Base-by-base conservation (phyloP, 495 filamentous ascomycete genomes). In the Penicillium salamii region DNA sequence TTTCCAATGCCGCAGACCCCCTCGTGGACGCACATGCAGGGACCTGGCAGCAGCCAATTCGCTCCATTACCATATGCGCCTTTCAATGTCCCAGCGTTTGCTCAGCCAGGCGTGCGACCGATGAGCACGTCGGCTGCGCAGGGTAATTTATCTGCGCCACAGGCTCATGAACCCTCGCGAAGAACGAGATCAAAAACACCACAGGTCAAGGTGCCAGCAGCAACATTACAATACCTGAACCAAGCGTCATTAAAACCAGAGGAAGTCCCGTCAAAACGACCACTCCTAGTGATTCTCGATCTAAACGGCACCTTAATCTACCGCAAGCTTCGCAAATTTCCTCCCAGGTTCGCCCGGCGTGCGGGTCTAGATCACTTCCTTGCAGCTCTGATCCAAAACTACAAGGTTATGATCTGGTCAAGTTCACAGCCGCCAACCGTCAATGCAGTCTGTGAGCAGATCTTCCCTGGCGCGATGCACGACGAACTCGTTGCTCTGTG, bases 391-490 rank as follows among this genome's bases (percentile, higher is more conserved):
- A 71, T 91, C 42, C 54, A 75, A 14, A 80, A 82, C 20, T 88
- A 91, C 71, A 73, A 65, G 24, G 85, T 96, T 13, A 88, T 95
- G 70, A 79, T 98, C 46, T 98, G 93, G 92, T 95, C 91, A 0
- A 92, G 88, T 36, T 91, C 95, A 0, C 77, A 72, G 20, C 84
- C 84, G 0, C 49, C 68, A 6, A 97, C 91, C 45, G 87, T 96
- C 0, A 29, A 63, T 0, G 61, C 62, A 5, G 85, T 97, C 14
- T 67, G 59, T 45, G 58, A 14, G 47, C 75, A 46, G 73, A 83
- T 51, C 45, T 95, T 56, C 66, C 69, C 35, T 34, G 63, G 62
- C 5, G 44, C 72, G 11, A 45, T 68, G 21, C 68, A 78, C 35
- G 50, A 66, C 0, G 43, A 66, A 0, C 69, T 96, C 0, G 70